Percentiles rank a stretch among this genome's conserved stretches.
Evolutionary conservation across 495 filamentous ascomycete genomes (phyloP).

Genomic region (Aspergillus ellipticus): DNA sequence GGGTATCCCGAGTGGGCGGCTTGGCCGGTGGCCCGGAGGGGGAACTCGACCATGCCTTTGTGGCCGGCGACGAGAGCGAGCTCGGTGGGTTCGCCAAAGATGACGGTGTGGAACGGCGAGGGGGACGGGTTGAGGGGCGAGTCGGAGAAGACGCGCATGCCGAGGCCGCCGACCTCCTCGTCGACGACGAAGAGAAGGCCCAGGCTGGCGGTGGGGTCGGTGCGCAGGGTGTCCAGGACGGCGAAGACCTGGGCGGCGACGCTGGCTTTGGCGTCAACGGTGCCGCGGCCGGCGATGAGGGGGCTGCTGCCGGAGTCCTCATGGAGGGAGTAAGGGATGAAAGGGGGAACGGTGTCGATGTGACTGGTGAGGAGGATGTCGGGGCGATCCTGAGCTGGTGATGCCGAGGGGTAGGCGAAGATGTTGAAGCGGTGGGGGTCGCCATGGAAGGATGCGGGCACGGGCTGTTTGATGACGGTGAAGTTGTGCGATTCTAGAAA

Average conservation of each 20-base stretch:
- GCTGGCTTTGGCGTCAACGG: constrained; percentile 85
- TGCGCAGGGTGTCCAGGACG: constrained; percentile 54
- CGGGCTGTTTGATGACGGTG: constrained; percentile 61
- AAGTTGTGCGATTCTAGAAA: constrained; percentile 64
- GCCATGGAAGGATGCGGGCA: constrained; percentile 20
- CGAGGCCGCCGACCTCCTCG: constrained; percentile 76
- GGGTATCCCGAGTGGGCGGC: constrained; percentile 91
- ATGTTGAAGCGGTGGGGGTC: constrained; percentile 61
- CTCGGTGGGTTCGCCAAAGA: constrained; percentile 92
- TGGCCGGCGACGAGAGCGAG: constrained; percentile 81
- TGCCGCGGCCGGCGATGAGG: constrained; percentile 69
- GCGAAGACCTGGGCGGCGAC: constrained; percentile 77
- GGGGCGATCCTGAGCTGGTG: constrained; percentile 40
- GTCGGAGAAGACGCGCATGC: constrained; percentile 63
- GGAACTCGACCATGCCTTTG: constrained; percentile 71
- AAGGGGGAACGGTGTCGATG: constrained; percentile 67
- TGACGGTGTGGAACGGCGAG: constrained; percentile 57
- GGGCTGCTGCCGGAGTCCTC: constrained; percentile 29
- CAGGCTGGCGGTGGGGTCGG: constrained; percentile 42
- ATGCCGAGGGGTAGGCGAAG: constrained; percentile 65
- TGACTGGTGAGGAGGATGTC: constrained; percentile 72
- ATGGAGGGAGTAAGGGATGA: constrained; percentile 50
- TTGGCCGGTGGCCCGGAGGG: constrained; percentile 63
- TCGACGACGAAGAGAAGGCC: constrained; percentile 86
- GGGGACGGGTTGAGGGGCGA: constrained; percentile 34